Percentiles rank a stretch among this genome's conserved stretches.
These are phyloP conservation scores for Penicillium thymicola DNA, from an alignment of 2,329 filamentous ascomycete genomes.

Conservation along the genomic window DNA sequence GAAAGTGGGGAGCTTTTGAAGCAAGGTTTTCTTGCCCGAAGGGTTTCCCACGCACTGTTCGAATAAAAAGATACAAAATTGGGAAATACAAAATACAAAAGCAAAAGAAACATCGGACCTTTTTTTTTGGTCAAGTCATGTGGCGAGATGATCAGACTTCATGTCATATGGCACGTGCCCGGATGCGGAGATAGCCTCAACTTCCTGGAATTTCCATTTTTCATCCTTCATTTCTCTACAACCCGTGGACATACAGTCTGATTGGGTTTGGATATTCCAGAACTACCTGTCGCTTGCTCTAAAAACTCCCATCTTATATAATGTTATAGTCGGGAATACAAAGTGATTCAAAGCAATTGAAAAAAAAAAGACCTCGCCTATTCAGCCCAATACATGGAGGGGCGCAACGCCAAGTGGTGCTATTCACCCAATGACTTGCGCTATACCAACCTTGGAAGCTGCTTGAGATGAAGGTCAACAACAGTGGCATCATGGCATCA, in stretches of 20 bases:
- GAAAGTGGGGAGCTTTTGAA: slow-evolving; percentile 17
- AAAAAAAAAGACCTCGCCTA: background rate
- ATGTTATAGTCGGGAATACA: background rate
- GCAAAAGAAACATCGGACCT: background rate
- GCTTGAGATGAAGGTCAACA: background rate
- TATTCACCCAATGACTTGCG: background rate
- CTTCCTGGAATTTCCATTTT: no score
- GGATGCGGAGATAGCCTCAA: slow-evolving; percentile 7
- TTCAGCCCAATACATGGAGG: background rate
- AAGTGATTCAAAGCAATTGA: background rate
- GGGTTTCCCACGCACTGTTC: background rate
- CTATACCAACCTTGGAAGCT: background rate
- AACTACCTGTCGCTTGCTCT: no score
- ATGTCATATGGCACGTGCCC: slow-evolving; percentile 9
- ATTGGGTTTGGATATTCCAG: no score
- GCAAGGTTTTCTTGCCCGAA: slow-evolving; percentile 11
- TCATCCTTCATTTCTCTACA: no score
- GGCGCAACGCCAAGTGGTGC: background rate
- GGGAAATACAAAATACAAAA: background rate
- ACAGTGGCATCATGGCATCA: background rate
- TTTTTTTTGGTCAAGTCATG: background rate
- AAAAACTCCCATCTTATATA: background rate
- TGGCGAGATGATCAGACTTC: slow-evolving; percentile 9
- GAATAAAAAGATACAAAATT: background rate
- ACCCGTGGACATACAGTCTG: no score